Percentiles rank a stretch among this genome's conserved stretches.
phyloP scores from a whole-genome alignment of 1,284 basidiomycete species.

The Ceratorhiza oryzae-sativae region DNA sequence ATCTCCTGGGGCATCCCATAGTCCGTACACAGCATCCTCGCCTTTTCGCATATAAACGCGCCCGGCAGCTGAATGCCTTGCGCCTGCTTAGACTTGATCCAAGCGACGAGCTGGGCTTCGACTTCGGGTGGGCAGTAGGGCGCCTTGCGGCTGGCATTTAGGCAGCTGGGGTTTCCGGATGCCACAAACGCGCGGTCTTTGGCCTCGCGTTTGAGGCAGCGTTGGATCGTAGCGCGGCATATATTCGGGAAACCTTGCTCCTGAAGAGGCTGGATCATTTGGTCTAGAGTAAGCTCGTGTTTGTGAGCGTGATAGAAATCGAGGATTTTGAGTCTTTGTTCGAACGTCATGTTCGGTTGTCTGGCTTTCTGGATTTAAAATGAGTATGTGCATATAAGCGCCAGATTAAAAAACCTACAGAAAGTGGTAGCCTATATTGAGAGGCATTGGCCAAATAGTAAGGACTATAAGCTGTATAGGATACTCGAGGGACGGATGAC shows the following conservation, averaged over 20 bases:
- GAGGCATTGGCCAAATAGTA: neutral
- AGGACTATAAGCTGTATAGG: neutral
- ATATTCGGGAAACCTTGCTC: neutral
- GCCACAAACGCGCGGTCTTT: neutral
- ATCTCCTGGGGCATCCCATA: neutral
- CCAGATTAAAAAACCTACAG: neutral
- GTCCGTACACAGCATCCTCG: neutral
- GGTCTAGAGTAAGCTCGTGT: neutral
- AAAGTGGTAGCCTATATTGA: neutral
- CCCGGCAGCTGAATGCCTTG: neutral
- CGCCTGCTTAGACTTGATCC: neutral
- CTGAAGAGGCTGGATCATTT: slow-evolving; percentile 1
- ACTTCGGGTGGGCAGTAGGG: neutral
- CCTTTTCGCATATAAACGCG: neutral
- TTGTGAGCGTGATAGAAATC: neutral
- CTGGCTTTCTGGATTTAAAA: neutral
- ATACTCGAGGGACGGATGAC: neutral
- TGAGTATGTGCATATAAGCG: neutral
- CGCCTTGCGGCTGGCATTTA: neutral
- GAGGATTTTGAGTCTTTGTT: neutral
- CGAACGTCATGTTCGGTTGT: slow-evolving; percentile 4
- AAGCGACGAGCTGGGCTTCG: slow-evolving; percentile 1
- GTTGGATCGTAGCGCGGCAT: neutral
- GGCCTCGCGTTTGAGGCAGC: neutral
- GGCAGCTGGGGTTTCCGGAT: neutral